Base-by-base conservation (phyloP, 345 rosid genomes). In the Reutealis trisperma region DNA sequence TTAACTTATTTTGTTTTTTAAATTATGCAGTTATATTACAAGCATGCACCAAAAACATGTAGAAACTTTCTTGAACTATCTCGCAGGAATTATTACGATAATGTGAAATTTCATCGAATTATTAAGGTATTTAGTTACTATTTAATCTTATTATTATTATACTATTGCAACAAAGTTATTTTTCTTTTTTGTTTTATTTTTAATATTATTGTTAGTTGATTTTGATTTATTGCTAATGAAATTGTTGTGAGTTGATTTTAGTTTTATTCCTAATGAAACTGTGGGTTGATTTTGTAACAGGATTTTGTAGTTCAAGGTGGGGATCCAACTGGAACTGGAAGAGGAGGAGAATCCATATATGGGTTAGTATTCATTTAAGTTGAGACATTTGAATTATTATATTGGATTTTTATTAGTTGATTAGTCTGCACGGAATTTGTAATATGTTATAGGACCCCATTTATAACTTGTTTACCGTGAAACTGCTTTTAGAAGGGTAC, bases 231-330 rank as follows among this genome's bases (percentile, higher is more conserved):
- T n/a, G 34, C 59, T 41, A 41, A 59, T 7, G 32, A 15, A 68
- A n/a, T 54, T 64, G 42, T 37, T 4, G 41, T 37, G 41, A 73
- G 71, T 16, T 80, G 44, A 19, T 59, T 80, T 44, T 63, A 75
- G 2, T 34, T 34, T 34, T 34, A 19, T 1, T n/a, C 25, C 63
- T 41, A 37, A 64, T 6, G 30, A 15, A 68, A n/a, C 62, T 63
- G 32, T 37, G 75, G 71, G 21, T n/a, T 80, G 44, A 19, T 59
- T 80, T 44, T 63, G 74, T n/a, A 76, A 67, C 73, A 96, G 98
- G 99, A 91, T 79, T 96, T 96, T 85, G 91, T 96, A 21, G 95
- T 96, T 73, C 98, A 96, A 89, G 98, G 99, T 76, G 99, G 99
- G 30, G 98, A 96, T 86, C 99, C 98, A 57, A 96, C 99, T 0